Base-by-base conservation (phyloP, 2,329 filamentous ascomycete genomes). In the Venturiaceae sp. region DNA sequence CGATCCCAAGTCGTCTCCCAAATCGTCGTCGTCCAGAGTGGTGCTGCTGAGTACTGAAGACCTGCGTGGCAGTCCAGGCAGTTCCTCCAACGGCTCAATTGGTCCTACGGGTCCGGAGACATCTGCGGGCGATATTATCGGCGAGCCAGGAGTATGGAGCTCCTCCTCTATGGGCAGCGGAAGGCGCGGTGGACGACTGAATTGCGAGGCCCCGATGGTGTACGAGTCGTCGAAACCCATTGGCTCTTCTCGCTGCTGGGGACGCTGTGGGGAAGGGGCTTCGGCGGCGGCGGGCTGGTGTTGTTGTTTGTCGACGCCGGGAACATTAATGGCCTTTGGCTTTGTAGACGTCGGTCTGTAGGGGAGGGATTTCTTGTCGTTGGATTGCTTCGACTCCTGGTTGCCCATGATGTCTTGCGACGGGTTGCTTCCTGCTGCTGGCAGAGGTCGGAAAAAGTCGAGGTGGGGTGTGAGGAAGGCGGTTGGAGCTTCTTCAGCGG, bases 141-240 rank as follows among this genome's bases (percentile, higher is more conserved):
- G 92, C 47, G 92, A 96, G 28, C 92, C 92, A 1, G 92, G 92
- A 1, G 88, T 90, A 65, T 94, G 86, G 14, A 88, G 82, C 70
- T 95, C 91, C 76, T 96, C 90, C 66, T 95, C 91, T 66, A 97
- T 96, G 58, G 92, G 92, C 60, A 97, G 82, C 60, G 92, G 92
- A 66, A 97, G 78, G 61, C 92, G 87, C 55, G 92, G 92, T 50
- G 92, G 92, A n/a, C 87, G 81, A 60, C 80, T 73, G 74, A 76
- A 77, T 72, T 80, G 70, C 65, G 71, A 67, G 23, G 65, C 69
- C 61, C 63, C 28, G n/a, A 57, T 39, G 26, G 23, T 39, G 44
- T 57, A 57, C 13, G 55, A 57, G 6, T 39, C 55, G 30, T 50
- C 44, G 13, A 50, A 50, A 7, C 23, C 23, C 44, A 30, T 50